Conservation (phyloP, 768 basidiomycete genomes). For the Strobilomyces confusus region DNA sequence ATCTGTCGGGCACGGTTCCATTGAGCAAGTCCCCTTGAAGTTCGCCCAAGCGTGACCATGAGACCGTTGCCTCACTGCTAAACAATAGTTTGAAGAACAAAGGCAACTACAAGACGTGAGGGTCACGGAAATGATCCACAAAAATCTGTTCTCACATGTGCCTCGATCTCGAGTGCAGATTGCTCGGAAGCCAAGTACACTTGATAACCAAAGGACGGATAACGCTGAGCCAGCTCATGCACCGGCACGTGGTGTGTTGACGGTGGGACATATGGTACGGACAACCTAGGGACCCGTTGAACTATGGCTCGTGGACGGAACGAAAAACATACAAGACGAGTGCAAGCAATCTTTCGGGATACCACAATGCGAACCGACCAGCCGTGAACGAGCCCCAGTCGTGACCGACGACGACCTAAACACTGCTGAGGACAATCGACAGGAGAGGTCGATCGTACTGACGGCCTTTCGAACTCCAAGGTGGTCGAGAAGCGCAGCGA, state of each 20-base stretch:
- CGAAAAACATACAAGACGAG: constrained; percentile 51
- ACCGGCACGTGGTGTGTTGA: constrained; percentile 44
- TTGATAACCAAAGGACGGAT: constrained; percentile 65
- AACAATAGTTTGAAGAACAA: constrained; percentile 18
- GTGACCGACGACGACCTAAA: constrained; percentile 66
- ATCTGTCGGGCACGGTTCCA: constrained; percentile 3
- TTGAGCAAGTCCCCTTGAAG: constrained; percentile 8
- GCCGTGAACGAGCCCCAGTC: constrained; percentile 75
- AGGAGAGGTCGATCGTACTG: constrained; percentile 21
- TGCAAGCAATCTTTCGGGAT: constrained; percentile 58
- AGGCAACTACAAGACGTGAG: constrained; percentile 28
- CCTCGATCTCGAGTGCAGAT: constrained; percentile 54
- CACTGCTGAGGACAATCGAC: not conserved
- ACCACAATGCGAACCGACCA: constrained; percentile 67
- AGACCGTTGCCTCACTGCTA: not conserved
- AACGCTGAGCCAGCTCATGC: constrained; percentile 44
- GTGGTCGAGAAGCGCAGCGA: constrained; percentile 60
- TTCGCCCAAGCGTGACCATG: not conserved
- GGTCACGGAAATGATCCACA: not conserved
- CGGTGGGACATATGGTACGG: constrained; percentile 65
- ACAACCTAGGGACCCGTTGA: constrained; percentile 43
- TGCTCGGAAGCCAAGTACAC: constrained; percentile 54
- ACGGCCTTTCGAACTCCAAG: constrained; percentile 53
- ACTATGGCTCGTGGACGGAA: not conserved
- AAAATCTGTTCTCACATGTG: constrained; percentile 39